Evolutionary conservation across 176 grass and related monocot genomes (phyloP), one percentile per base, ranked within the genome.

Genomic region (Triticum dicoccoides): DNA sequence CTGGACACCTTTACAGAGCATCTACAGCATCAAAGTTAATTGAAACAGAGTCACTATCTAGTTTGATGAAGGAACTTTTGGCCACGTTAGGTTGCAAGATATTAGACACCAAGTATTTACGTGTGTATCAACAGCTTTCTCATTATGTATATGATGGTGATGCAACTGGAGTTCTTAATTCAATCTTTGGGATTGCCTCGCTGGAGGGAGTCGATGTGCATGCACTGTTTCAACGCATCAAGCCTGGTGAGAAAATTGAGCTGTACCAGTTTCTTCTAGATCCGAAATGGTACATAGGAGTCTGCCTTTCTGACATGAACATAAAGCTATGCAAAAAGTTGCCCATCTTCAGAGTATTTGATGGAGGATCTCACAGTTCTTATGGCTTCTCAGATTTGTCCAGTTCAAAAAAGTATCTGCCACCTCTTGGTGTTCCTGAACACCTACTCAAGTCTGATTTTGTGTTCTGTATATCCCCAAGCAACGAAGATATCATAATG

Each of bases 41-140:
- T 61, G 92, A 86, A 86, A 91, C 96, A 77, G 88, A 87, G 76
- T 76, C 80, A 65, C 86, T 98, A 76, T 95, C 93, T 51, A 82
- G 79, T 86, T 86, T 73, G 87, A 89, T 95, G 86, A 88, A 86
- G 65, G 88, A 77, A 61, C 86, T 98, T 27, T 81, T 98, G 56
- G 45, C 82, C 73, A 95, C 95, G 81, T 80, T 98, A 78, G 96
- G 96, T 80, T 98, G 93, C 88, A 95, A 89, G 79, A 92, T 98
- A 87, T 84, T 98, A 79, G 91, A 92, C 86, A 84, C 78, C 30
- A 81, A 88, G 52, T 94, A 92, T 88, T 68, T 89, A 47, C 79
- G 86, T 78, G 81, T 88, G 27, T 94, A 92, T 87, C 76, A 69
- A 5, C 89, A 94, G 78, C 80, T 98, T 61, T 80, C 93, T 79